Base-by-base conservation (phyloP, 768 basidiomycete species). In the Boletus rubroflammeus region DNA sequence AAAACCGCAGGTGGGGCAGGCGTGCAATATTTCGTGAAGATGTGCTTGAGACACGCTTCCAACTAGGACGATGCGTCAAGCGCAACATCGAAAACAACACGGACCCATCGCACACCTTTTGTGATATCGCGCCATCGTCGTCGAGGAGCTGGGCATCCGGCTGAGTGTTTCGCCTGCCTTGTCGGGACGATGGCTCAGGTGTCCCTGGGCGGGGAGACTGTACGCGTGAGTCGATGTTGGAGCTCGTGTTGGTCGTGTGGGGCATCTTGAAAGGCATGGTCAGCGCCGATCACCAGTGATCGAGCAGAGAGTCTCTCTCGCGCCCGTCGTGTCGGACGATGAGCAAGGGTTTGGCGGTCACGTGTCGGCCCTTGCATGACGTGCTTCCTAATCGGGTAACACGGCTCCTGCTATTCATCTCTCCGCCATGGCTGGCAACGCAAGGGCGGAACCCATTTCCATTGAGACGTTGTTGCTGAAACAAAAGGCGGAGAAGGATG, bases 401-500 rank as follows among this genome's bases (percentile, higher is more conserved):
- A 21, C 0, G 23, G 19, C n/a, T 35, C 26, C 13, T 14, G 13
- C 31, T n/a, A 38, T 5, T 7, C 28, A 6, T 31, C 29, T 11
- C 19, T 2, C 19, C 31, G 64, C 66, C 69, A 84, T 86, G 78
- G 64, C 78, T 60, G 32, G 34, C 38, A 57, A 50, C 40, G 63
- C 71, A 19, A 75, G 72, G 57, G 58, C 80, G 42, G 83, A 87
- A 67, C 95, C 95, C 1, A 75, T 97, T 38, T 96, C 93, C 6
- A 95, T 98, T 56, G 93, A 97, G 66, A 78, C 82, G 35, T 74
- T 98, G 55, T 77, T 98, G 25, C 83, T 88, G 62, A 90, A 87
- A 73, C 96, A 98, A 73, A 86, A 82, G 61, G 82, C 78, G 35
- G 94, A 96, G 67, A 93, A 88, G 64, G 93, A 97, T 56, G 90